Evolutionary conservation across 345 rosid species (phyloP).

Genomic region (Triadica sebifera): DNA sequence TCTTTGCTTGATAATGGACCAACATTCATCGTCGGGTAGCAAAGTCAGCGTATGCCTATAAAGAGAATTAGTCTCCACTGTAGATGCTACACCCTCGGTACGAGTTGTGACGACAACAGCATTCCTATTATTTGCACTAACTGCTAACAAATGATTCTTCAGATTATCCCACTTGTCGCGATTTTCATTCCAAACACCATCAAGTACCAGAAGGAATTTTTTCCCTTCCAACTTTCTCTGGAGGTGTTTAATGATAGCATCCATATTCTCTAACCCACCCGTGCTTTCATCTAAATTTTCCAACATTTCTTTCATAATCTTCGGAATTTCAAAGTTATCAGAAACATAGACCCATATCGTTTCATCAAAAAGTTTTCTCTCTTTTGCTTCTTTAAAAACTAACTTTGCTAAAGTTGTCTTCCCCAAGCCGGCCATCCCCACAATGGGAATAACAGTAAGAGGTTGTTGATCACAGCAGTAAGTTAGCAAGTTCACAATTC

Average conservation of each 20-base stretch:
- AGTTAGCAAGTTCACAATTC: neutral
- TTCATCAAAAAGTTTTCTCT: neutral
- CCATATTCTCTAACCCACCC: neutral
- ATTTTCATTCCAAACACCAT: slow-evolving; percentile 27
- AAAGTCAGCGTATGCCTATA: neutral
- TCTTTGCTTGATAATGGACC: slow-evolving; percentile 15
- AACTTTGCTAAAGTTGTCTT: slow-evolving; percentile 25
- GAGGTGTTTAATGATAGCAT: neutral
- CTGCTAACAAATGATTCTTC: neutral
- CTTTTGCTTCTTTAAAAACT: neutral
- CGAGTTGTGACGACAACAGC: slow-evolving; percentile 23
- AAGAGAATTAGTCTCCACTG: neutral
- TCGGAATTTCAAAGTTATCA: neutral
- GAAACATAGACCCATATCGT: neutral
- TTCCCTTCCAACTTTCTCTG: neutral
- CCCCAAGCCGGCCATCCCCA: slow-evolving; percentile 29
- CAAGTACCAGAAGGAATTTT: slow-evolving; percentile 20
- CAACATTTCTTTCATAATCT: slow-evolving; percentile 15
- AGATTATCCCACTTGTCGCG: slow-evolving; percentile 1
- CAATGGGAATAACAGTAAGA: slow-evolving; percentile 7
- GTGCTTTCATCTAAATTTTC: neutral
- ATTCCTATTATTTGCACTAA: neutral
- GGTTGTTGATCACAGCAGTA: slow-evolving; percentile 5
- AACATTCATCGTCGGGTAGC: slow-evolving; percentile 17
- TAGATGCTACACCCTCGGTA: slow-evolving; percentile 4